A percentile compares a stretch with the other conserved stretches of the same genome.
Conservation (phyloP, 495 filamentous ascomycete genomes). For the Hyaloscypha hepaticicola region DNA sequence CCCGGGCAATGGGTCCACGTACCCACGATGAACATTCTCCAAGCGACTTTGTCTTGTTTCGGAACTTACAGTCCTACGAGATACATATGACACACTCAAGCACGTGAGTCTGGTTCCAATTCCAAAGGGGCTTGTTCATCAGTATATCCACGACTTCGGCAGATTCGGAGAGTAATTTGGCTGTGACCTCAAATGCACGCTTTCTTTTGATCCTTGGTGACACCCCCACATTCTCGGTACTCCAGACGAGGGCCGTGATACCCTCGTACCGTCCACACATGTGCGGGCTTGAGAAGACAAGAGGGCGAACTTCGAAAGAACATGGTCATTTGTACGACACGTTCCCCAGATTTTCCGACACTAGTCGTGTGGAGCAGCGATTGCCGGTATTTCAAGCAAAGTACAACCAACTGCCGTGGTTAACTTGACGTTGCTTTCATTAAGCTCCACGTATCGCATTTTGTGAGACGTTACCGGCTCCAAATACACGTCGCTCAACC, state of each 20-base stretch:
- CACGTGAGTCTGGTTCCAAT: neutral
- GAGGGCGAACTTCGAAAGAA: neutral
- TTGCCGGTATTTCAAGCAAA: neutral
- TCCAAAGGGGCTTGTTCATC: neutral
- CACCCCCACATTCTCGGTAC: neutral
- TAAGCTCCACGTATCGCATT: neutral
- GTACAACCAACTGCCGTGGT: neutral
- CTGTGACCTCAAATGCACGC: neutral
- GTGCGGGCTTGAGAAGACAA: neutral
- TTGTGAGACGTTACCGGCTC: neutral
- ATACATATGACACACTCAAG: neutral
- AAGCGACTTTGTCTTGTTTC: neutral
- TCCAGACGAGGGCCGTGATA: neutral
- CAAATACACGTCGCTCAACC: constrained; percentile 32
- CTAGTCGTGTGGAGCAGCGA: neutral
- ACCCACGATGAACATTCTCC: neutral
- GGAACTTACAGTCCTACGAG: neutral
- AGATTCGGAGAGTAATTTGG: neutral
- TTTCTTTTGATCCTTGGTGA: neutral
- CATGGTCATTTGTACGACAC: constrained; percentile 5
- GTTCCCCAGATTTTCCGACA: constrained; percentile 9
- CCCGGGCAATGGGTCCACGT: neutral
- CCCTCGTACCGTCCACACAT: neutral
- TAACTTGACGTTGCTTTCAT: neutral
- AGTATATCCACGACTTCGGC: neutral